Base-by-base conservation (phyloP, 2,329 filamentous ascomycete species). In the Diaporthe helianthi region DNA sequence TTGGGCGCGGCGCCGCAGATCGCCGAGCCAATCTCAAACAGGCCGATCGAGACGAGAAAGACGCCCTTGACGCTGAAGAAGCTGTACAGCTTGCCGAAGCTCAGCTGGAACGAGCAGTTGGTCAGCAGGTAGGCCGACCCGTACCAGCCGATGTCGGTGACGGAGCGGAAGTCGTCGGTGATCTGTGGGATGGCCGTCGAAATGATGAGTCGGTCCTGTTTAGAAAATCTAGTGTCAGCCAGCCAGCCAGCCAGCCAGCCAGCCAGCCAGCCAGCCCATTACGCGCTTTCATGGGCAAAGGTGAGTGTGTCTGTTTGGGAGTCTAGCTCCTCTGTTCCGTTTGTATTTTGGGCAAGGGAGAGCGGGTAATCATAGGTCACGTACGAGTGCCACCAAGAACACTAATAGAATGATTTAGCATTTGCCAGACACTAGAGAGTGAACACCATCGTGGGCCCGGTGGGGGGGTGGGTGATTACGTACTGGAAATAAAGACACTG, bases 1-100 rank as follows among this genome's bases (percentile, higher is more conserved):
- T 68, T 80, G 15, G 80, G 79, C 19, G 81, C 81, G 0, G 79
- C 78, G 8, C 80, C 81, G 69, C 81, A 83, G 49, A 83, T 71
- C 29, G 78, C 78, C 5, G 79, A 82, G 2, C 81, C 80, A 53
- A 79, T 69, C 74, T 81, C 79, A 71, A 81, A 81, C 24, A 81
- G 72, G 19, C 76, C 22, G 44, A 81, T 75, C 44, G 76, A 72
- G 29, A 69, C 41, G n/a, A 80, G 71, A 68, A 79, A 80, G 65
- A 75, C 72, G 22, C 58, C 54, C 68, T 80, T 80, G 69, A 81
- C 73, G 60, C 76, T 76, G 73, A 77, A 80, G 73, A 81, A 79
- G 53, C 74, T 78, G 72, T 81, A 83, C 44, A 81, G 68, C 71
- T 80, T 81, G 68, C 80, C 80, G 54, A 79, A 82, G 49, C 79